Base-by-base conservation (phyloP, 306 rosid genomes). In the Prunus campanulata region DNA sequence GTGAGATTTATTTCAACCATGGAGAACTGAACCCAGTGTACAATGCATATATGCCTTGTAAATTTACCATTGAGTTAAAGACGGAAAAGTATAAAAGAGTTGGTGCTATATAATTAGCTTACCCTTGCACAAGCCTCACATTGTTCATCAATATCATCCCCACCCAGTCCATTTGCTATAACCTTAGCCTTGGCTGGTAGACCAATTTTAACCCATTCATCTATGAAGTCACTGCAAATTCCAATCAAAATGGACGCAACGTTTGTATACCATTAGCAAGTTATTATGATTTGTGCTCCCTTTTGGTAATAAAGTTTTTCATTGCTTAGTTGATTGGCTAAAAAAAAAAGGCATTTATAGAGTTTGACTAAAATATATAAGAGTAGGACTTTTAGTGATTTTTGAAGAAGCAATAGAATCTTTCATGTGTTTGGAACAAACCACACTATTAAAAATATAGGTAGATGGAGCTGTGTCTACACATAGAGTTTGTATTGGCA, bases 181-280 rank as follows among this genome's bases (percentile, higher is more conserved):
- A 87, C 89, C 68, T 82, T 85, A 1, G 3, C 2, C 82, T 84
- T 82, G 51, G 93, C 89, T 8, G 93, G 84, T 29, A 68, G 69
- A 46, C 86, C 93, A 63, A 88, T 88, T 86, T 85, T 84, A 29
- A 91, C 74, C 96, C 96, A 91, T 25, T 91, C 93, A 61, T 88
- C 93, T 57, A 91, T 87, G 86, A 91, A 88, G 76, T 87, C 93
- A 68, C 93, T 88, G 80, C 76, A 86, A 54, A 44, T 51, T 50
- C 27, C 74, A 51, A 18, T 51, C 15, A 25, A 24, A 56, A 20
- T 19, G 62, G 27, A 59, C 3, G 25, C 65, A 59, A 59, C 25
- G 11, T 59, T 59, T 24, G 20, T 20, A 20, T 56, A 10, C 25
- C 2, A 11, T 22, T 24, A 24, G 32, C 65, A 59, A 59, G 65